Evolutionary conservation across 192 early-diverging fungal genomes (phyloP).

Genomic region (Phlyctochytrium planicorne): DNA sequence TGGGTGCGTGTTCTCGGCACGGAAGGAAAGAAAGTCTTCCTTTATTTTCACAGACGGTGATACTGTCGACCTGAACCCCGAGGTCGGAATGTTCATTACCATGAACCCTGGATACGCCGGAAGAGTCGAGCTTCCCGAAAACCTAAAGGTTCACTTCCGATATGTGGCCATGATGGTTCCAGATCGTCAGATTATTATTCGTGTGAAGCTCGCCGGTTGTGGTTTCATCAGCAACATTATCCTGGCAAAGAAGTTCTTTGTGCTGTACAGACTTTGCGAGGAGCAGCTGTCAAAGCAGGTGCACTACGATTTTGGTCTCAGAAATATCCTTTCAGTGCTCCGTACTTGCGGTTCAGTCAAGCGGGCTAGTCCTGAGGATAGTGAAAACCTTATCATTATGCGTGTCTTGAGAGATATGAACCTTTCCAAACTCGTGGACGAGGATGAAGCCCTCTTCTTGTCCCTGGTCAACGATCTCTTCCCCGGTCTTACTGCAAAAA

Average conservation of each 20-base stretch:
- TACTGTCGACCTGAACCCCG: constrained; percentile 66
- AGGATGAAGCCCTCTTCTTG: constrained; percentile 63
- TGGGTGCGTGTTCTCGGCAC: constrained; percentile 59
- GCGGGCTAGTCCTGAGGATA: constrained; percentile 58
- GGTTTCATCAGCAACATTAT: constrained; percentile 68
- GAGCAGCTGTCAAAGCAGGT: constrained; percentile 68
- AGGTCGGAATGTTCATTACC: constrained; percentile 68
- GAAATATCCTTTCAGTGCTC: constrained; percentile 66
- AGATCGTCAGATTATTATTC: constrained; percentile 65
- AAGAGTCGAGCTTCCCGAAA: constrained; percentile 66
- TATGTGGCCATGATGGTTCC: constrained; percentile 73
- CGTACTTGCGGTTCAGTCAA: constrained; percentile 64
- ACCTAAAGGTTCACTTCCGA: constrained; percentile 65
- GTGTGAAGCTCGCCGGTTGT: constrained; percentile 64
- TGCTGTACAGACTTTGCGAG: constrained; percentile 63
- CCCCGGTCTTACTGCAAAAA: constrained; percentile 60
- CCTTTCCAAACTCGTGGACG: constrained; percentile 65
- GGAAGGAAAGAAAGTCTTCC: constrained; percentile 58
- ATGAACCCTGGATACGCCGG: constrained; percentile 72
- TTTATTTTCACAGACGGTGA: constrained; percentile 70
- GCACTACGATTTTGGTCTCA: constrained; percentile 65
- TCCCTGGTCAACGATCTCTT: constrained; percentile 63
- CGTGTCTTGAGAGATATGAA: constrained; percentile 67
- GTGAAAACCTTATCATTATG: constrained; percentile 66
- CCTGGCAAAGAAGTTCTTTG: constrained; percentile 67